Base-by-base conservation (phyloP, 1,139 yeast genomes). In the Taphrina betulina region DNA sequence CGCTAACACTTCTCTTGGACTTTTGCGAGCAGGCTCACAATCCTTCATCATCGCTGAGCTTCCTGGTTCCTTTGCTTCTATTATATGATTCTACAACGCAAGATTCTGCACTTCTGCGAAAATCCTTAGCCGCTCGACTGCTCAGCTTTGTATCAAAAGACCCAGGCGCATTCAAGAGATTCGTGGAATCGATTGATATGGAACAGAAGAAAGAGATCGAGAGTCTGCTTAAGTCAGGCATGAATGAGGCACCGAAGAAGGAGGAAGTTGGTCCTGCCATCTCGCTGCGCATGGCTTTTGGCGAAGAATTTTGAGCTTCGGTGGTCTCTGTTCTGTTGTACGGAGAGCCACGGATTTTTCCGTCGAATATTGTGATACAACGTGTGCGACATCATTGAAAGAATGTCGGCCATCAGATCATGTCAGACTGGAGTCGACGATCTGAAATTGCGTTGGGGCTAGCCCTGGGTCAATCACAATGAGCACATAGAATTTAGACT, bases 281-380 rank as follows among this genome's bases (percentile, higher is more conserved):
- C 28, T 31, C 29, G 19, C 29, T 43, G 2, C 48, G 48, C 17
- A 43, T 43, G 48, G 48, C 48, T 3, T 43, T 43, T 20, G 45
- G 45, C 17, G 45, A 41, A 26, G n/a, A n/a, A n/a, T n/a, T n/a
- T n/a, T n/a, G n/a, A n/a, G n/a, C n/a, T n/a, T n/a, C n/a, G n/a
- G n/a, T n/a, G n/a, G n/a, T n/a, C n/a, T n/a, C n/a, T n/a, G n/a
- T n/a, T n/a, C n/a, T n/a, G n/a, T n/a, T n/a, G n/a, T n/a, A n/a
- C n/a, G n/a, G n/a, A n/a, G n/a, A n/a, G n/a, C n/a, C 24, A n/a
- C n/a, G n/a, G n/a, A n/a, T n/a, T n/a, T n/a, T n/a, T n/a, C n/a
- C n/a, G n/a, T n/a, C n/a, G n/a, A n/a, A n/a, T n/a, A n/a, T n/a
- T n/a, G n/a, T n/a, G n/a, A n/a, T n/a, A n/a, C n/a, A n/a, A n/a